Evolutionary conservation across 2,329 filamentous ascomycete species (phyloP).

Genomic region (Ophiostoma sp.): DNA sequence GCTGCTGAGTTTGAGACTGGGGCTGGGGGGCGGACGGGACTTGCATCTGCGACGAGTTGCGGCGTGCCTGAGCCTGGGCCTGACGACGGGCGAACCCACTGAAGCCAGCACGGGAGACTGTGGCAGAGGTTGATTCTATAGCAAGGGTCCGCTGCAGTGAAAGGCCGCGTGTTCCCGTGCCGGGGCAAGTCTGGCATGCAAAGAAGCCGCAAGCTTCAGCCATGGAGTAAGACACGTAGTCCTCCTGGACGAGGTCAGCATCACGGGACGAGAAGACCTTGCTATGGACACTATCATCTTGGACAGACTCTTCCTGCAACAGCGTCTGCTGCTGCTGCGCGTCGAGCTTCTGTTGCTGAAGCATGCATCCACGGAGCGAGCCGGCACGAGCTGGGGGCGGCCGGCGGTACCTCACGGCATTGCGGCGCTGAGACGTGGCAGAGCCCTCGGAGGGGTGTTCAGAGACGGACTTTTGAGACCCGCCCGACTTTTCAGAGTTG

Average conservation of each 20-base stretch:
- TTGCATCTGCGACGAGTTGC: background rate
- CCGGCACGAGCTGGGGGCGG: background rate
- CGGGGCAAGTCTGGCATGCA: background rate
- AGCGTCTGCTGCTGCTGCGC: background rate
- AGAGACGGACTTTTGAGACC: background rate
- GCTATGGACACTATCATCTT: background rate
- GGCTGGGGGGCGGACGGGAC: background rate
- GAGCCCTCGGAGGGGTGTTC: background rate
- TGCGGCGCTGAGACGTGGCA: background rate
- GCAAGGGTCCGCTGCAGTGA: background rate
- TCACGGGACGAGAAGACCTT: background rate
- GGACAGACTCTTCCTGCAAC: background rate
- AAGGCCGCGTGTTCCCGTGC: background rate
- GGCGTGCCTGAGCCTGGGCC: background rate
- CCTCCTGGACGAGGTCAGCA: background rate
- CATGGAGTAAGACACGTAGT: constrained; percentile 10
- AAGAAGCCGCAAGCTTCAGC: constrained; percentile 9
- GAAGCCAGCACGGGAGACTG: background rate
- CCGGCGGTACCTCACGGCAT: background rate
- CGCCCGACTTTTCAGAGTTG: background rate
- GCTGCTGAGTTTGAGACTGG: background rate
- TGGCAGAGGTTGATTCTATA: background rate
- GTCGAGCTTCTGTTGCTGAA: background rate
- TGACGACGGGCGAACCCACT: background rate
- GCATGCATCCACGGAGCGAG: constrained; percentile 7